Evolutionary conservation across 73 alveolate species (phyloP), one percentile per base, ranked within the genome.

Genomic region (Paramecium primaurelia): DNA sequence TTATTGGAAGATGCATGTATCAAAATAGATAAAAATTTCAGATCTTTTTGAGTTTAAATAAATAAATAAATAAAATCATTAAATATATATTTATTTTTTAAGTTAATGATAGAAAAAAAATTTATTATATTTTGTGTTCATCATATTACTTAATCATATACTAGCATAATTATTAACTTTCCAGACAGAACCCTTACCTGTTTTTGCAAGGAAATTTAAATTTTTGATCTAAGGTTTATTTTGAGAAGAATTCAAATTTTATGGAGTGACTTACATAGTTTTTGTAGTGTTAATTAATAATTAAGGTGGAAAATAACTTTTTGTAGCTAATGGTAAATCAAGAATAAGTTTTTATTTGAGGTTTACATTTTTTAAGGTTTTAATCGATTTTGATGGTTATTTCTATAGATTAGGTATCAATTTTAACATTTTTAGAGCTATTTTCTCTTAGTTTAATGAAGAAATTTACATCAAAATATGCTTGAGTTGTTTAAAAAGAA

Each of bases 1-100:
- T 26, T 80, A 26, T 47, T 80, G 7, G 91, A 80, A 14, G 91
- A 80, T 49, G 91, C 91, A 32, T 80, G 91, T 73, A 80, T 80
- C 20, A 80, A 80, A 80, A 80, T 80, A 12, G 91, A 80, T 26
- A 80, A 80, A 80, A 80, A 80, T 47, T 80, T 80, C 47, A 80
- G 91, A 80, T 64, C 42, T 18, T 64, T 4, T 14, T 64, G 42
- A 34, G 10, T 68, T 49, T 26, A 26, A 59, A 59, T 59, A 59
- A 59, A 68, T 59, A 59, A 59, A 68, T n/a, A 1, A 16, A 60
- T 60, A 8, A n/a, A 8, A 60, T 28, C 14, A 60, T n/a, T 32
- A 68, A 68, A 68, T 14, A 68, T 22, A 54, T 6, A 54, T 54
- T 18, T 1, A 18, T 54, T 49, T 12, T 12, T 49, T 49, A 3